Evolutionary conservation across 306 rosid genomes (phyloP).

Genomic region (Vicia villosa): DNA sequence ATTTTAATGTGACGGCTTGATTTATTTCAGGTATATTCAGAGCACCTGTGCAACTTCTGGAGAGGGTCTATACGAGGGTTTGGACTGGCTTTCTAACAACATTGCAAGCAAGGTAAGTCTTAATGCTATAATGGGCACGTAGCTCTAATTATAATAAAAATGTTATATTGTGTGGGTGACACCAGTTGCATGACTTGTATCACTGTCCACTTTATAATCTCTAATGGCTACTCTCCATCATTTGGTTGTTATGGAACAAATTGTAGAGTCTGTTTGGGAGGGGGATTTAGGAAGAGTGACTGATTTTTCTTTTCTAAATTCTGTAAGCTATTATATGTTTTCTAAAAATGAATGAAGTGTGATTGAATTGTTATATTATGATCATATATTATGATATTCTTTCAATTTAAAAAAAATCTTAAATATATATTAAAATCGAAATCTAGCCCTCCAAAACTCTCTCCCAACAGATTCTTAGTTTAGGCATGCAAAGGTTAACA

Average conservation of each 20-base stretch:
- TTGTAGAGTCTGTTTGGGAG: neutral
- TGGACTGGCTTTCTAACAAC: constrained; percentile 95
- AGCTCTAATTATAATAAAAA: constrained; percentile 21
- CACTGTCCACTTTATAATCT: neutral
- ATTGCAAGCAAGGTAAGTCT: constrained; percentile 84
- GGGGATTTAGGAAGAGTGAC: no score
- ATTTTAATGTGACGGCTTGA: constrained; percentile 37
- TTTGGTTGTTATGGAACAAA: constrained; percentile 1
- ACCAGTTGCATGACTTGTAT: constrained; percentile 9
- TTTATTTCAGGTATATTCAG: constrained; percentile 88
- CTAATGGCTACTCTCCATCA: neutral
- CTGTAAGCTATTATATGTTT: no score
- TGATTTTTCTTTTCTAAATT: no score
- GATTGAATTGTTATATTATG: no score
- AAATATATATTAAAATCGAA: no score
- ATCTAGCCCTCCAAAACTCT: no score
- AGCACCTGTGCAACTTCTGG: constrained; percentile 99
- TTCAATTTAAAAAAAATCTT: no score
- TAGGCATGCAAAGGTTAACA: neutral
- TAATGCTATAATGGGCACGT: neutral
- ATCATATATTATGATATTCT: no score
- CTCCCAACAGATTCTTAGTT: no score
- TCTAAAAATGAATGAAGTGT: no score
- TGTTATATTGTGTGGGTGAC: constrained; percentile 18
- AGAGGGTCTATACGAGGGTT: constrained; percentile 94